Conservation (phyloP, 257 asterid species). For the Solanum boliviense region DNA sequence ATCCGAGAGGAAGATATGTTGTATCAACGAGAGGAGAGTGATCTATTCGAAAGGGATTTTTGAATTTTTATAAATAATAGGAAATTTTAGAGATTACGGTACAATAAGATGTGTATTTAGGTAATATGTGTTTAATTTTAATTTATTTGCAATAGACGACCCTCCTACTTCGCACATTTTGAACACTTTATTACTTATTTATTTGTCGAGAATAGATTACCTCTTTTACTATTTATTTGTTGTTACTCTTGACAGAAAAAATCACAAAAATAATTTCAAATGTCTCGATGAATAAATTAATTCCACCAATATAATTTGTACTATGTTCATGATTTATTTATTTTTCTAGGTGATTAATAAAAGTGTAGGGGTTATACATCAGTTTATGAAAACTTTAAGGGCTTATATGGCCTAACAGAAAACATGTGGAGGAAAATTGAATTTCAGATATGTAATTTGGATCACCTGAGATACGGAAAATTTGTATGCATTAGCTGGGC, state of each 20-base stretch:
- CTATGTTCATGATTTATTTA: not conserved
- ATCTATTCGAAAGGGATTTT: not conserved
- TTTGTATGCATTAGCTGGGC: not conserved
- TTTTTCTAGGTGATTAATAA: not conserved
- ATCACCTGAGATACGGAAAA: not conserved
- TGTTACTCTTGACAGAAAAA: not conserved
- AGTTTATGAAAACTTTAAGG: not conserved
- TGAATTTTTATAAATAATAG: too few species aligned
- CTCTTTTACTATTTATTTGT: not conserved
- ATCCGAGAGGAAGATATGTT: too few species aligned
- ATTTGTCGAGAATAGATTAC: not conserved
- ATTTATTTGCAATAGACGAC: not conserved
- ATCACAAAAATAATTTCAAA: not conserved
- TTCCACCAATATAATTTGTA: not conserved
- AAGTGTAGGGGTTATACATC: not conserved
- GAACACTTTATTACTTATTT: not conserved
- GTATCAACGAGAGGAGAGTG: not conserved
- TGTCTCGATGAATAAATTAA: not conserved
- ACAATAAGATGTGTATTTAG: too few species aligned
- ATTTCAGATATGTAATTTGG: not conserved
- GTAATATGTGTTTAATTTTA: not conserved
- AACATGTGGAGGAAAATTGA: not conserved
- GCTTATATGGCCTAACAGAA: not conserved
- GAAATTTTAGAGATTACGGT: not conserved
- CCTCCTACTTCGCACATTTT: not conserved